Evolutionary conservation across 2,329 filamentous ascomycete species (phyloP).

Genomic region (Fusarium sp.): DNA sequence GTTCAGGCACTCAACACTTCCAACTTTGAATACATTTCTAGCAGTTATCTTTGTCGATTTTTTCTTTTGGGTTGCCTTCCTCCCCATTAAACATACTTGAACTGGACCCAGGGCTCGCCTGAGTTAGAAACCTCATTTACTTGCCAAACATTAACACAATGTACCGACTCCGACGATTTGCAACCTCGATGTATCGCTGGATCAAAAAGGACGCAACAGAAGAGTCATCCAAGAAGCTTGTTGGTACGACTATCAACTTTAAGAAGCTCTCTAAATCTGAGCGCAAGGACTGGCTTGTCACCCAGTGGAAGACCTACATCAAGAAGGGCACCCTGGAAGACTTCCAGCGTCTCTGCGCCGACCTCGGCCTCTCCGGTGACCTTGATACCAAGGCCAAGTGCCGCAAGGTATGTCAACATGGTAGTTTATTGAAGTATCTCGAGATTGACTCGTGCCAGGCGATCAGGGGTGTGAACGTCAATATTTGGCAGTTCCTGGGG

Average conservation of each 20-base stretch:
- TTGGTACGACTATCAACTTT: neutral
- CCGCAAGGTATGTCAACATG: slow-evolving; percentile 49
- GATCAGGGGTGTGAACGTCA: slow-evolving; percentile 54
- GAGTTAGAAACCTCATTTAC: neutral
- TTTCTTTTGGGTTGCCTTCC: neutral
- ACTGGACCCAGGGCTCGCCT: neutral
- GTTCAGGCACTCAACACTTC: too few relatives aligned
- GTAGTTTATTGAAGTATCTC: too few relatives aligned
- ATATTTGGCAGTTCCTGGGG: slow-evolving; percentile 58
- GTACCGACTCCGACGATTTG: neutral
- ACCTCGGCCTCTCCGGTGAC: slow-evolving; percentile 52
- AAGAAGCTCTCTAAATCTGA: neutral
- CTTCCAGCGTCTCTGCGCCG: slow-evolving; percentile 56
- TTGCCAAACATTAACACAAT: neutral
- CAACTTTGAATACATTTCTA: neutral
- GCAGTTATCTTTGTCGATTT: too few relatives aligned
- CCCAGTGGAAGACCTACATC: slow-evolving; percentile 46
- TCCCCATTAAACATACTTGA: neutral
- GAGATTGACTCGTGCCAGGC: slow-evolving; percentile 46
- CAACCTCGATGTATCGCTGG: neutral
- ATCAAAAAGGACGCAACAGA: neutral
- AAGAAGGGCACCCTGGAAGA: slow-evolving; percentile 48
- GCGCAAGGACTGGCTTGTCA: slow-evolving; percentile 2
- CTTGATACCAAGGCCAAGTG: slow-evolving; percentile 56
- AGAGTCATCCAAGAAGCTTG: neutral